Base-by-base conservation (phyloP, 345 rosid species). In the Rhizophora apiculata region DNA sequence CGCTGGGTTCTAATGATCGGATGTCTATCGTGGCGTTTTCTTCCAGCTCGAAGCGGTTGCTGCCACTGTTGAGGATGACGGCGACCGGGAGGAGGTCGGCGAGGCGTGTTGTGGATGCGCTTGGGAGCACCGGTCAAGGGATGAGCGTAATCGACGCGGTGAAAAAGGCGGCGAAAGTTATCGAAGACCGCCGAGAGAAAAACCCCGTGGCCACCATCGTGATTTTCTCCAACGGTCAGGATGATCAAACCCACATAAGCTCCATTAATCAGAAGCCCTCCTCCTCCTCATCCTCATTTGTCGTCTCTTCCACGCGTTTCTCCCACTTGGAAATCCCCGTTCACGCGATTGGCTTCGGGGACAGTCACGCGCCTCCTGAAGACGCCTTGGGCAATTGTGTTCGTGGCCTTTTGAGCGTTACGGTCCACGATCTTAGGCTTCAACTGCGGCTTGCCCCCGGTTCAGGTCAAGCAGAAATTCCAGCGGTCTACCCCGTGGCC, bases 1-100 rank as follows among this genome's bases (percentile, higher is more conserved):
- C 81, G 49, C 81, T 93, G 5, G 56, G 74, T 4, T 86, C 87
- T 22, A 74, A 80, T 1, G 97, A 93, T 70, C 94, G 96, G 51
- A 81, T 93, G 7, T 93, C 98, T 18, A 82, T 91, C 60, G 86
- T 93, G 69, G 94, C 88, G 30, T 91, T 91, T 65, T 86, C 98
- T 27, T 74, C 88, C 27, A 67, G 68, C 60, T 89, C 98, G 36
- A 91, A 91, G 63, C 82, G 97, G 73, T 68, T 93, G 52, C 48
- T 73, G 60, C 93, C 98, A 52, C 73, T 91, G 49, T 83, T 78
- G 70, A 74, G 91, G 67, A 93, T 93, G 98, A 89, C 90, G 10
- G 74, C 83, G 7, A 71, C 65, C 62, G 98, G 98, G 2, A 83
- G 94, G 71, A 71, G 89, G 71, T 82, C 85, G 2, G 94, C 94